phyloP scores from a whole-genome alignment of 2,329 filamentous ascomycete genomes.

The Alternaria consortialis region DNA sequence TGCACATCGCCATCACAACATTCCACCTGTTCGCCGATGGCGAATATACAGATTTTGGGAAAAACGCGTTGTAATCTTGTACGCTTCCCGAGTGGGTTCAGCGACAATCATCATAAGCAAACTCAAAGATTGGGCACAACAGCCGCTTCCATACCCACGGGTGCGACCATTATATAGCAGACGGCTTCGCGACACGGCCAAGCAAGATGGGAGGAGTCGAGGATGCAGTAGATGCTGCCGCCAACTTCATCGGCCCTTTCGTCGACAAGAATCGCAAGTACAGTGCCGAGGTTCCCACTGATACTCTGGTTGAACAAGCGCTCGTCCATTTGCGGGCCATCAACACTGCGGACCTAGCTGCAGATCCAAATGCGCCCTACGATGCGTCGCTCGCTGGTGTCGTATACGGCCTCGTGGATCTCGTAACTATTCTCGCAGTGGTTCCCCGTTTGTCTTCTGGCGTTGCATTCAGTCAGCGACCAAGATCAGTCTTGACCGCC shows the following conservation, averaged over 20 bases:
- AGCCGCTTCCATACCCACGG: not conserved
- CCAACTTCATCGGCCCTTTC: conserved; percentile 44
- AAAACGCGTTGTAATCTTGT: not conserved
- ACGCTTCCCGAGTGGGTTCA: not conserved
- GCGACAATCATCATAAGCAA: not conserved
- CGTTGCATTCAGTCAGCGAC: conserved; percentile 45
- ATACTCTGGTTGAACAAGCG: conserved; percentile 38
- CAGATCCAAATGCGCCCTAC: conserved; percentile 47
- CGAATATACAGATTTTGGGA: not conserved
- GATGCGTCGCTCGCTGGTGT: conserved; percentile 50
- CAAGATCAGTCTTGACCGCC: conserved; percentile 43
- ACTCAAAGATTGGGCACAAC: not conserved
- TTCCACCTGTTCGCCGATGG: not conserved
- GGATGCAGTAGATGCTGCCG: conserved; percentile 45
- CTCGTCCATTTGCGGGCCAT: conserved; percentile 45
- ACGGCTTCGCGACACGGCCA: not conserved
- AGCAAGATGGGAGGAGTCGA: conserved; percentile 41
- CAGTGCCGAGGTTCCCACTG: conserved; percentile 13
- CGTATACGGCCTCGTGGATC: conserved; percentile 51
- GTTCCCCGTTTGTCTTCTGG: conserved; percentile 47
- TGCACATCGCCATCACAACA: not conserved
- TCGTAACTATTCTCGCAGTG: conserved; percentile 45
- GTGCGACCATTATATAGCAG: not conserved
- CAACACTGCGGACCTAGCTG: conserved; percentile 44
- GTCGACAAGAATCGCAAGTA: conserved; percentile 29